Base-by-base conservation (phyloP, 1,284 basidiomycete genomes). In the Paramarasmius palmivorus region DNA sequence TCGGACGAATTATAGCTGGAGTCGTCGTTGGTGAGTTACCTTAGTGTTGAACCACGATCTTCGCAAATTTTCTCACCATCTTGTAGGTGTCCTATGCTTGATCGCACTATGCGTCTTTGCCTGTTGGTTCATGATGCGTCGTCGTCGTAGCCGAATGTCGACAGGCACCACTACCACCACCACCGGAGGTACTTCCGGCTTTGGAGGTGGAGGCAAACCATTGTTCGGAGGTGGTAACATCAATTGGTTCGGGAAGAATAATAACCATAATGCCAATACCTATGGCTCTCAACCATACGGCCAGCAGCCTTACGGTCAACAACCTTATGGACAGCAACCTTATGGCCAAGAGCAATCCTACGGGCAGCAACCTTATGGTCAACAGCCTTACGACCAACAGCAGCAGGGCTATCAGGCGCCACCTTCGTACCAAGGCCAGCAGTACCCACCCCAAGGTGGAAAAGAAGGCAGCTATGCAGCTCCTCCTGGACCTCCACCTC, bases 401-500 rank as follows among this genome's bases (percentile, higher is more conserved):
- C 20, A 47, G 10, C 36, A 14, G 23, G n/a, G n/a, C n/a, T 44
- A 44, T 25, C 15, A n/a, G 49, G 17, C 19, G 25, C 22, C 40
- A 42, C 32, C 36, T 26, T 39, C 19, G 8, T 9, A 26, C n/a
- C 44, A 26, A 32, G 44, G 44, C 9, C 23, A 17, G 22, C n/a
- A 46, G 8, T 14, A 22, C 19, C 41, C 12, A 2, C 19, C 20
- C 9, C 41, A 26, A 46, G 25, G 44, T 32, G 25, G 29, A 46
- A 29, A 50, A 12, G 49, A 37, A 6, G n/a, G 47, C 10, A 39
- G 45, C 14, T 50, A 51, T 25, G 40, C 52, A 47, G 36, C 52
- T 47, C 49, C 53, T 4, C 54, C 54, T 23, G 47, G 39, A 7
- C 51, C 55, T 12, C 54, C 54, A n/a, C 50, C 54, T 8, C 45